A percentile compares a stretch with the other conserved stretches of the same genome.
Evolutionary conservation across 495 filamentous ascomycete species (phyloP).

Genomic region (Xylaria castorea): DNA sequence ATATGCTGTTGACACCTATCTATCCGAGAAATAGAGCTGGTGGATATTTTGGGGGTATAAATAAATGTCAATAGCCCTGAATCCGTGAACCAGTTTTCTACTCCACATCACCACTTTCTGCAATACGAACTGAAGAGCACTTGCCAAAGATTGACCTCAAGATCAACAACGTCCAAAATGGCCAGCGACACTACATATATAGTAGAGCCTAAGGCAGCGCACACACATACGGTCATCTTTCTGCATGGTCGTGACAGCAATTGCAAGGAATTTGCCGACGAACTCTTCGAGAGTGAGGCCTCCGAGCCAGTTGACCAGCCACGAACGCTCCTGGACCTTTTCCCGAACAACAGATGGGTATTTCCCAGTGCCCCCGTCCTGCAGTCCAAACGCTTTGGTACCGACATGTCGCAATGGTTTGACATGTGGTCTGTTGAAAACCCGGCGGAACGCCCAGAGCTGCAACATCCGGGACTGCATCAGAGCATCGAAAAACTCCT

Average conservation of each 20-base stretch:
- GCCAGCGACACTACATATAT: constrained; percentile 17
- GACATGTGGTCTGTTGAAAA: constrained; percentile 47
- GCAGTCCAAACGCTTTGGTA: constrained; percentile 46
- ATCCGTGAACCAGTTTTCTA: neutral
- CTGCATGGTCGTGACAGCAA: constrained; percentile 61
- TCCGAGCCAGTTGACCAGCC: constrained; percentile 41
- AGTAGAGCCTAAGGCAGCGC: constrained; percentile 27
- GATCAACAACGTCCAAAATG: constrained; percentile 22
- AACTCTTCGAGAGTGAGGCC: constrained; percentile 50
- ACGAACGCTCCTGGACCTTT: constrained; percentile 39
- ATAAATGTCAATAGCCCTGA: no score
- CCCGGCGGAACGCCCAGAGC: constrained; percentile 40
- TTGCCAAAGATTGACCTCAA: constrained; percentile 11
- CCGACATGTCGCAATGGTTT: constrained; percentile 51
- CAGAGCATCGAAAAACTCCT: constrained; percentile 36
- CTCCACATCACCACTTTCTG: neutral
- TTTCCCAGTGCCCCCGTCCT: constrained; percentile 56
- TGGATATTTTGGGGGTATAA: no score
- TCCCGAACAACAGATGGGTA: constrained; percentile 43
- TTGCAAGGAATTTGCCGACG: constrained; percentile 57
- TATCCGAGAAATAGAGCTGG: no score
- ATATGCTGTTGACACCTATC: no score
- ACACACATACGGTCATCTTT: constrained; percentile 63
- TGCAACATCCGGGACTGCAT: constrained; percentile 41
- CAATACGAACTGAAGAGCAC: constrained; percentile 4